Conservation (phyloP, 495 filamentous ascomycete species). For the Trichoderma reesei region DNA sequence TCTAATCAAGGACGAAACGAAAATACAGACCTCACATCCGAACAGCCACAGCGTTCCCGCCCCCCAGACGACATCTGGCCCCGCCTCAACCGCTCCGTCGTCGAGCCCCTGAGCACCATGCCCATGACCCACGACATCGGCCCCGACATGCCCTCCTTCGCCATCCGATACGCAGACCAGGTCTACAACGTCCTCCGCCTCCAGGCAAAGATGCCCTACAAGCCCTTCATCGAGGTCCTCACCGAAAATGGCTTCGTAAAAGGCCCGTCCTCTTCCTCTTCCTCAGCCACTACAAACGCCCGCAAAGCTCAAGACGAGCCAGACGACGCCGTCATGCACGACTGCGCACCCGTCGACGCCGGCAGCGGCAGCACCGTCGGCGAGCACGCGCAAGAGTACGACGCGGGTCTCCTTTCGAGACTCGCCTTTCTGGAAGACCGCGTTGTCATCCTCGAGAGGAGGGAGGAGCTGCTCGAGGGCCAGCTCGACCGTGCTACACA, state of each 20-base stretch:
- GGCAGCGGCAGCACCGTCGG: not conserved
- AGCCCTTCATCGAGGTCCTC: not conserved
- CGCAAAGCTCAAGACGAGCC: not conserved
- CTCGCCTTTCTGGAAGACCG: not conserved
- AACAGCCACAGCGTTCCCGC: not conserved
- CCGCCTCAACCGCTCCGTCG: not conserved
- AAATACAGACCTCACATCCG: not conserved
- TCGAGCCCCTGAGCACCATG: conserved; percentile 3
- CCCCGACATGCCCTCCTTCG: not conserved
- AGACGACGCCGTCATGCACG: not conserved
- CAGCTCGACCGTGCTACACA: not conserved
- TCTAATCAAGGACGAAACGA: too few relatives aligned
- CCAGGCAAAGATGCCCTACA: not conserved
- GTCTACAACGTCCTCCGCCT: not conserved
- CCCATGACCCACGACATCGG: not conserved
- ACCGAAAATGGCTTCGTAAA: not conserved
- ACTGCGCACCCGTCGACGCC: not conserved
- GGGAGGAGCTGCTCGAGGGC: not conserved
- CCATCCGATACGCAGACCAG: not conserved
- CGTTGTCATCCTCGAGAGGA: not conserved
- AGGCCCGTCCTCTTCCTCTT: not conserved
- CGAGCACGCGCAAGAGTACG: not conserved
- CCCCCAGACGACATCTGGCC: not conserved
- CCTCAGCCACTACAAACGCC: too few relatives aligned
- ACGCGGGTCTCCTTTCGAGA: not conserved